Evolutionary conservation across 257 asterid species (phyloP).

Genomic region (Lycium barbarum): DNA sequence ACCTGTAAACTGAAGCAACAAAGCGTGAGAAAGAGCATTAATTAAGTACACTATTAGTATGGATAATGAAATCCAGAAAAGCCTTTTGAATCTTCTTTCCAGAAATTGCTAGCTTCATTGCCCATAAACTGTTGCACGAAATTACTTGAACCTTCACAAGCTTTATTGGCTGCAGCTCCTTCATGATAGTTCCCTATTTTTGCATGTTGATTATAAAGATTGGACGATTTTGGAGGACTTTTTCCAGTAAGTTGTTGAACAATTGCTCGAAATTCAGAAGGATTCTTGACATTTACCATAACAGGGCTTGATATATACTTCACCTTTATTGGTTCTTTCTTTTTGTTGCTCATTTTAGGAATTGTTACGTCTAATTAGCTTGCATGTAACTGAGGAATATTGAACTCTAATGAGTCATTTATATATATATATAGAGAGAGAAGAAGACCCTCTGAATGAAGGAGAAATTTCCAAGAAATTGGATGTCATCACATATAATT

Average conservation of each 20-base stretch:
- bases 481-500: not conserved
- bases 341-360: slow-evolving; percentile 1
- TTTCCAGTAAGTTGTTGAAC: slow-evolving; percentile 55
- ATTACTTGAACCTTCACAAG: not conserved
- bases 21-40: not conserved
- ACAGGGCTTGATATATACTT: slow-evolving; percentile 49
- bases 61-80: not conserved
- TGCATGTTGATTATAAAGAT: not conserved
- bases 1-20: not conserved
- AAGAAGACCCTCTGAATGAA: not conserved
- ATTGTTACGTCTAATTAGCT: not conserved
- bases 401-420: not conserved
- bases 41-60: not conserved
- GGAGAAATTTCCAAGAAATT: slow-evolving; percentile 18
- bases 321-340: slow-evolving; percentile 41
- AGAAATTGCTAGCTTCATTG: not conserved
- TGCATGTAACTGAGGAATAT: not conserved
- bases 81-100: slow-evolving; percentile 15
- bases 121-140: not conserved
- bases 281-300: slow-evolving; percentile 40
- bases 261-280: slow-evolving; percentile 44
- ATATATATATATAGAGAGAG: not conserved
- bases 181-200: not conserved
- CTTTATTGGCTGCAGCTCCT: slow-evolving; percentile 10
- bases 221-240: slow-evolving; percentile 28